A percentile compares a stretch with the other conserved stretches of the same genome.
Evolutionary conservation across 2,329 filamentous ascomycete genomes (phyloP).

Genomic region (Fusarium miscanthi): DNA sequence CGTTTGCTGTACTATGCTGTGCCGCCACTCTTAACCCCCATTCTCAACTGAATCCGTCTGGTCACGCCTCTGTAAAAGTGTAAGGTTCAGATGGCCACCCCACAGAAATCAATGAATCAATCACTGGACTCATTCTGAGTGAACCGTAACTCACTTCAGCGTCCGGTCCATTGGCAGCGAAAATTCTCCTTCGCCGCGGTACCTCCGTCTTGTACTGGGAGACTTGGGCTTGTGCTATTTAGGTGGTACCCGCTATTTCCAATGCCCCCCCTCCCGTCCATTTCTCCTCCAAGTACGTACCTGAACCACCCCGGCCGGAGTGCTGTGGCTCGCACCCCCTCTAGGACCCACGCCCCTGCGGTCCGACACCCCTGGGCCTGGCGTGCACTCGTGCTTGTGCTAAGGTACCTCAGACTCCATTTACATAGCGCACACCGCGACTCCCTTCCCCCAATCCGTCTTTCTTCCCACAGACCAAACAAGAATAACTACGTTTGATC

Average conservation of each 20-base stretch:
- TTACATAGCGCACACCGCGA: conserved; percentile 45
- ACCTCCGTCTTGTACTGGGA: conserved; percentile 42
- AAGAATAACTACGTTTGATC: conserved; percentile 46
- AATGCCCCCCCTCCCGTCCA: neutral
- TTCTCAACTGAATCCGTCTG: conserved; percentile 14
- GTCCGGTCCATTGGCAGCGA: conserved; percentile 4
- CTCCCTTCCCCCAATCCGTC: conserved; percentile 47
- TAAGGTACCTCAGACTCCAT: conserved; percentile 31
- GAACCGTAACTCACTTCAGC: conserved; percentile 1
- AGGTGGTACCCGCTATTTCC: conserved; percentile 18
- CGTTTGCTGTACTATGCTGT: neutral
- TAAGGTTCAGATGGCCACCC: conserved; percentile 24
- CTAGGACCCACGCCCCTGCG: conserved; percentile 11
- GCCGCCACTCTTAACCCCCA: conserved; percentile 20
- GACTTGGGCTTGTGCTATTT: conserved; percentile 36
- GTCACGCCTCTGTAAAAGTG: conserved; percentile 16
- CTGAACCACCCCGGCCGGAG: neutral
- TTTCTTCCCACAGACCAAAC: conserved; percentile 43
- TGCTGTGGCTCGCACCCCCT: conserved; percentile 7
- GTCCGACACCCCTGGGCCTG: conserved; percentile 23
- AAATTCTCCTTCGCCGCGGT: conserved; percentile 41
- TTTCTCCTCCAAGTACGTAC: conserved; percentile 21
- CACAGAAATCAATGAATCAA: conserved; percentile 25
- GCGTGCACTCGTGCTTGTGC: conserved; percentile 37
- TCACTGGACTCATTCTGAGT: conserved; percentile 4